Conservation (phyloP, 108 stramenopile genomes). For the Fistulifera solaris region DNA sequence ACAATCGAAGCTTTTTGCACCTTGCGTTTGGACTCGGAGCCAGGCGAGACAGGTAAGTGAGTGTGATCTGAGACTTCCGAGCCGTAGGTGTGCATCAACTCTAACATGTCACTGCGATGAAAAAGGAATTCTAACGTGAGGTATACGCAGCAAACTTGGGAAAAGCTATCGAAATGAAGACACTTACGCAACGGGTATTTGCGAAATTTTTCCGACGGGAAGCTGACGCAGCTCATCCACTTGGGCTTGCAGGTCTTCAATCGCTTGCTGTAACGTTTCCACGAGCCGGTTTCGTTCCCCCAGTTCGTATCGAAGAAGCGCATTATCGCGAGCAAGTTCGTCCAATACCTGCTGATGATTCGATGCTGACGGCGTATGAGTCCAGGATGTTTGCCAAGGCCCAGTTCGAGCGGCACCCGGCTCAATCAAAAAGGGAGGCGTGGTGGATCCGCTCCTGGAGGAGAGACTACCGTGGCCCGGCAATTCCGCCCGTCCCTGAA, state of each 20-base stretch:
- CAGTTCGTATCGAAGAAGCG: constrained; percentile 52
- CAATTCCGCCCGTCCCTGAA: too few relatives aligned
- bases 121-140: background rate
- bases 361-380: too few relatives aligned
- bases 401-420: too few relatives aligned
- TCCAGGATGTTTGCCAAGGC: too few relatives aligned
- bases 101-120: constrained; percentile 34
- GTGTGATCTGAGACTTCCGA: constrained; percentile 44
- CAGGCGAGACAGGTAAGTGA: constrained; percentile 10
- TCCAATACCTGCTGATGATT: constrained; percentile 1
- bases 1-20: constrained; percentile 40
- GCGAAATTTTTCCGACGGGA: constrained; percentile 37
- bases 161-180: background rate
- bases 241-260: constrained; percentile 20
- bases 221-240: constrained; percentile 36
- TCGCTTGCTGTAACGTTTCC: constrained; percentile 16
- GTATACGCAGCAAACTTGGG: background rate
- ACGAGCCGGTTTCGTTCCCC: constrained; percentile 18
- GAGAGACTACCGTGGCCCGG: too few relatives aligned
- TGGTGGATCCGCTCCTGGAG: too few relatives aligned
- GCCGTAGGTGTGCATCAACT: constrained; percentile 43
- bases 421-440: too few relatives aligned
- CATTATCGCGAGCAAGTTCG: constrained; percentile 28
- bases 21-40: constrained; percentile 6
- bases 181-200: constrained; percentile 44